Conservation (phyloP, 2,329 filamentous ascomycete genomes). For the Phoma sp. region DNA sequence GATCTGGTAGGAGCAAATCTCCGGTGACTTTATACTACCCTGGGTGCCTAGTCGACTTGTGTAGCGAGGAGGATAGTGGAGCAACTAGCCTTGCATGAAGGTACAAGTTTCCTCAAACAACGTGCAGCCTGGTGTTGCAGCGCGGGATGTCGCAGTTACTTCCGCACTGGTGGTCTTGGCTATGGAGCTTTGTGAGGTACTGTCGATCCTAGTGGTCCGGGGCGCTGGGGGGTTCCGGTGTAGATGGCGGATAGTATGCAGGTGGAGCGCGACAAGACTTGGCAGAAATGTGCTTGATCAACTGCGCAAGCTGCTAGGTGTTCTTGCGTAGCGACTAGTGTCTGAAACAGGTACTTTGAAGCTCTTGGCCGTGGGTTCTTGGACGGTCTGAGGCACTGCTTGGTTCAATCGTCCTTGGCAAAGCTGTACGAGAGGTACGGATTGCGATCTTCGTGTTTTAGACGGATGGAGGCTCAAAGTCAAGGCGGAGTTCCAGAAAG, state of each 20-base stretch:
- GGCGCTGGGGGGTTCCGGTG: slow-evolving; percentile 25
- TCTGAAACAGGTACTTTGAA: slow-evolving; percentile 31
- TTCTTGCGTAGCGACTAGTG: slow-evolving; percentile 34
- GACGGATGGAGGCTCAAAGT: slow-evolving; percentile 6
- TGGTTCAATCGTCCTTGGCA: slow-evolving; percentile 38
- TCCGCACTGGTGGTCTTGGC: slow-evolving; percentile 32
- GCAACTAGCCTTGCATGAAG: slow-evolving; percentile 20
- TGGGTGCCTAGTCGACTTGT: slow-evolving; percentile 13
- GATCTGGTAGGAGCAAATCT: slow-evolving; percentile 19
- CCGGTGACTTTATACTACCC: slow-evolving; percentile 27
- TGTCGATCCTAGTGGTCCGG: slow-evolving; percentile 30
- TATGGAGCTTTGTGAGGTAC: slow-evolving; percentile 20
- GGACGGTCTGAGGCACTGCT: slow-evolving; percentile 21
- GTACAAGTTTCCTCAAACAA: slow-evolving; percentile 12
- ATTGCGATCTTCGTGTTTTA: slow-evolving; percentile 30
- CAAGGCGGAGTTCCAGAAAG: slow-evolving; percentile 28
- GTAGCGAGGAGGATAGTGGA: slow-evolving; percentile 18
- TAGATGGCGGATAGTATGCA: slow-evolving; percentile 22
- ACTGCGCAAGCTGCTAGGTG: slow-evolving; percentile 26
- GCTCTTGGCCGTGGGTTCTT: slow-evolving; percentile 30
- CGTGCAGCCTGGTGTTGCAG: slow-evolving; percentile 26
- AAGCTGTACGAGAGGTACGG: slow-evolving; percentile 18
- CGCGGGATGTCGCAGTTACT: slow-evolving; percentile 43
- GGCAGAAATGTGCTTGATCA: slow-evolving; percentile 31
- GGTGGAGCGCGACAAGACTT: slow-evolving; percentile 21